Conservation (phyloP, 495 filamentous ascomycete species). For the Xylona heveae region DNA sequence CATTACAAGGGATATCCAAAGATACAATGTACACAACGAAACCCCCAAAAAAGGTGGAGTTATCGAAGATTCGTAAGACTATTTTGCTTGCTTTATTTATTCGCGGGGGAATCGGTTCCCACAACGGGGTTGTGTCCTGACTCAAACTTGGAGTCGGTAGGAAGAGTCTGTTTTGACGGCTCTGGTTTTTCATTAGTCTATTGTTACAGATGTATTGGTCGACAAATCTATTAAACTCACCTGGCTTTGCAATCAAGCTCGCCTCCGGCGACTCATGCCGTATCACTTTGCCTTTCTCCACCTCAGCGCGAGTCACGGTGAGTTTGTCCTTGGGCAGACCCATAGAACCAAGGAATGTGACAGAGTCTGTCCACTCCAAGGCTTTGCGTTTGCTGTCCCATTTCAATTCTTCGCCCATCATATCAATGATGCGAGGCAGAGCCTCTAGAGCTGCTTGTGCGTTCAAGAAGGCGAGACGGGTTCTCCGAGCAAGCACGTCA, state of each 20-base stretch:
- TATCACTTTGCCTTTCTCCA: slow-evolving; percentile 47
- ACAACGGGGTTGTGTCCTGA: slow-evolving; percentile 19
- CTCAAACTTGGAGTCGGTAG: slow-evolving; percentile 22
- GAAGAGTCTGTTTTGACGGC: slow-evolving; percentile 32
- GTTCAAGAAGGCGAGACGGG: slow-evolving; percentile 80
- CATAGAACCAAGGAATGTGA: slow-evolving; percentile 66
- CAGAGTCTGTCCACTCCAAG: slow-evolving; percentile 65
- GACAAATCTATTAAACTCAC: slow-evolving; percentile 16
- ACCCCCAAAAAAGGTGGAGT: no score
- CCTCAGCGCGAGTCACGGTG: slow-evolving; percentile 45
- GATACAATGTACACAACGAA: no score
- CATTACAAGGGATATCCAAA: no score
- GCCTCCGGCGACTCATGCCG: no score
- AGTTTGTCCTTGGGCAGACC: slow-evolving; percentile 63
- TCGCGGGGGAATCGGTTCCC: slow-evolving; percentile 18
- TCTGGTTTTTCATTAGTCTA: slow-evolving; percentile 22
- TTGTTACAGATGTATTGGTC: neutral
- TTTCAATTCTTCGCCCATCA: slow-evolving; percentile 75
- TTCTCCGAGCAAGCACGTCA: slow-evolving; percentile 76
- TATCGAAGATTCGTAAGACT: no score
- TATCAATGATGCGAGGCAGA: slow-evolving; percentile 70
- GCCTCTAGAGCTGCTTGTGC: slow-evolving; percentile 88
- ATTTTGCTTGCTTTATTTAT: slow-evolving; percentile 18
- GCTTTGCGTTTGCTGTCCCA: slow-evolving; percentile 63
- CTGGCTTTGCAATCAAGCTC: no score